Base-by-base conservation (phyloP, 2,329 filamentous ascomycete genomes). In the Aspergillus intermedius region DNA sequence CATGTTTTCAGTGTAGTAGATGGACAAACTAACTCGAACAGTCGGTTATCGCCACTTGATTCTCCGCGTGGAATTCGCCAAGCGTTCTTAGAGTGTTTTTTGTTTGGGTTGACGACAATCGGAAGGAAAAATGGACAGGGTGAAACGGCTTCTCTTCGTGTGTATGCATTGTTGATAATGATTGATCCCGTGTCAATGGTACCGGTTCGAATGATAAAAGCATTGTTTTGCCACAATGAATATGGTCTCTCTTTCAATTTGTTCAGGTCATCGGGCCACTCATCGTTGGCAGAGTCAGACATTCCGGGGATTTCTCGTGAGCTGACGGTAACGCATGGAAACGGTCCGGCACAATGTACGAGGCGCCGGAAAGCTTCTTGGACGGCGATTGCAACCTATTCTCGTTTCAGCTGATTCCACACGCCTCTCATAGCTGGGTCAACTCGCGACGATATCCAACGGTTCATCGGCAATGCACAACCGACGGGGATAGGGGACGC, bases 1-100 rank as follows among this genome's bases (percentile, higher is more conserved):
- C 34, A 15, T 37, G n/a, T 37, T 34, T n/a, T n/a, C 30, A 34
- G 10, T n/a, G 1, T 22, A 22, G 21, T 22, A 34, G 30, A 34
- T 5, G n/a, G 4, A 9, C 30, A 34, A n/a, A 34, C 30, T 37
- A 37, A 37, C 34, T n/a, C 8, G 34, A 37, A 37, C 51, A 75
- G 72, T 74, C 63, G 74, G 74, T 63, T 77, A 76, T 60, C 73
- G 73, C 56, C 74, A 77, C 65, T 67, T 77, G 57, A 77, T 77
- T 60, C 65, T 77, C 46, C 73, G 73, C 53, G 74, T 77, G 56
- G 74, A 77, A 60, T 77, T 77, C 59, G 74, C 74, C 48, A 77
- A 77, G 67, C 67, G 73, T 54, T 60, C 69, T 60, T 68, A 68
- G 57, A 63, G 44, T 47, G 53, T 59, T 56, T 57, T 43, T 44